Base-by-base conservation (phyloP, 23 red algal species). In the Cyanidium caldarium region DNA sequence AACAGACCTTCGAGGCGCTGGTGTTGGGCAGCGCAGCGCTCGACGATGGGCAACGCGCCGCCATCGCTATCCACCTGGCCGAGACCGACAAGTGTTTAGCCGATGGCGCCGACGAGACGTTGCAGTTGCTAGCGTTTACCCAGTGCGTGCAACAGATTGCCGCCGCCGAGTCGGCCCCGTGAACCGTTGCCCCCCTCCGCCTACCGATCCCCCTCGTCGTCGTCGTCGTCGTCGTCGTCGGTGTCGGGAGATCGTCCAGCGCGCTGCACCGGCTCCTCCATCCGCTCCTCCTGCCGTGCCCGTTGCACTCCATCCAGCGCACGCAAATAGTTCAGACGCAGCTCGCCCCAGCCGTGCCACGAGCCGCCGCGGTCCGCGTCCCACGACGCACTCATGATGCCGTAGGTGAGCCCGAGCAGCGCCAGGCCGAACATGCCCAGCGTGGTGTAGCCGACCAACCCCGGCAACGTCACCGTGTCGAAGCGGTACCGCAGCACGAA, bases 91-190 rank as follows among this genome's bases (percentile, higher is more conserved):
- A 67, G 25, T 58, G 65, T 20, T 42, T 95, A 21, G 41, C 80
- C 16, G 83, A 95, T 16, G 90, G 90, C 21, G 78, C 83, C 38
- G 79, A 83, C 45, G 90, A 95, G 79, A 39, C 71, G 34, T 21
- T 87, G 17, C 83, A 87, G 76, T 44, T 87, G 37, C 70, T 79
- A 3, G 74, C 46, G 5, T 45, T 75, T 19, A 20, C 43, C 30
- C 34, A 57, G 28, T 33, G 3, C 46, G 30, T 57, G 30, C 46
- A 2, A 57, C n/a, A n/a, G n/a, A n/a, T n/a, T n/a, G n/a, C n/a
- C n/a, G n/a, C n/a, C n/a, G n/a, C n/a, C n/a, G n/a, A n/a, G n/a
- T n/a, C n/a, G n/a, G n/a, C n/a, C n/a, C n/a, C n/a, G n/a, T n/a
- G n/a, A n/a, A n/a, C n/a, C n/a, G n/a, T n/a, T n/a, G n/a, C n/a